Base-by-base conservation (phyloP, 805 yeast species). In the Lachancea kluyveri region DNA sequence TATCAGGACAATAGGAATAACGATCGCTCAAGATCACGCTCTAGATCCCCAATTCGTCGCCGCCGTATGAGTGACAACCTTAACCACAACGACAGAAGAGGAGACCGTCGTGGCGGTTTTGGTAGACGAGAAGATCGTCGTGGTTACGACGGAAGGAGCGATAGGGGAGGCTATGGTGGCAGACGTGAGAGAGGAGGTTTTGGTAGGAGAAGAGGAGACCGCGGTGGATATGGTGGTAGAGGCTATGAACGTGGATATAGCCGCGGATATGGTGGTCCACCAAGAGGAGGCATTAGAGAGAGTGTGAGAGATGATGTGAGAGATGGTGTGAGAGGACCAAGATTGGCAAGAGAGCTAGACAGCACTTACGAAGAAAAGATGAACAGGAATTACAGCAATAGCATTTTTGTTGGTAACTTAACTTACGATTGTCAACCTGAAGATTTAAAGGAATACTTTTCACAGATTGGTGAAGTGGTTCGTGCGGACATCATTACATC, bases 401-500 rank as follows among this genome's bases (percentile, higher is more conserved):
- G 85, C 37, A 64, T 81, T 26, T 82, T 82, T 48, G 69, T 82
- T 27, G 88, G 90, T 6, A 81, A 81, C 52, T 63, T 82, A 33
- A 83, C 88, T 4, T 82, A 70, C 51, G 73, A 71, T 31, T 66
- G 75, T 42, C 69, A 76, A 20, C 70, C 82, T 45, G 59, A 63
- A 30, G 79, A 79, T 21, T 62, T 82, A 31, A 73, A 72, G 49
- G 77, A 67, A 11, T 65, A 70, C 41, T 82, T 82, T 56, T 59
- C 65, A n/a, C 59, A 58, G 17, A 70, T 70, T 23, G 87, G 87
- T 26, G 71, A 67, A 17, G 80, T 87, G 33, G 68, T 78, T 13
- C 72, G 84, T 42, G 94, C 95, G 3, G 96, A 87, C 55, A 79
- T 88, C 32, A 79, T 86, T 26, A 77, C 79, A 3, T 69, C 74